Conservation (phyloP, 768 basidiomycete species). For the Cystobasidium ongulense region DNA sequence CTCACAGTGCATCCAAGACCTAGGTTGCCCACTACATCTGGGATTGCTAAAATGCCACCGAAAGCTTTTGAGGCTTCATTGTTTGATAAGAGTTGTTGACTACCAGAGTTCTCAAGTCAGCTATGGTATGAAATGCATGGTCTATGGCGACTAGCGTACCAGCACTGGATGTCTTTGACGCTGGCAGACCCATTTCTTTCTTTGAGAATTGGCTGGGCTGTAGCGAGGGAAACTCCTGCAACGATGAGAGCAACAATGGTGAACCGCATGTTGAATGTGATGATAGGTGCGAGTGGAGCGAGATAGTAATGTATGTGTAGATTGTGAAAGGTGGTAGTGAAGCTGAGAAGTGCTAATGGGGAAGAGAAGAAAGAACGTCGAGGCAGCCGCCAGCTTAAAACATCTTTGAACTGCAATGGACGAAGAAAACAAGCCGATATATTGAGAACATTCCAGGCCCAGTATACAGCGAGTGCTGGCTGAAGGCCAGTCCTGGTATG, state of each 20-base stretch:
- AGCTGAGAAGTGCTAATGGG: not conserved
- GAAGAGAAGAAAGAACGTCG: not conserved
- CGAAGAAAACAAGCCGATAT: too few species aligned
- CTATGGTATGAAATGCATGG: not conserved
- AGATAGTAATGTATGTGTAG: not conserved
- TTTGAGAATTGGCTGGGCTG: constrained; percentile 7
- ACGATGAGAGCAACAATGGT: not conserved
- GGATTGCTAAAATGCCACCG: not conserved
- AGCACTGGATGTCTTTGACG: constrained; percentile 27
- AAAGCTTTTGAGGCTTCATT: constrained; percentile 18
- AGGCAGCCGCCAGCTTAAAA: too few species aligned
- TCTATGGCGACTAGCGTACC: not conserved
- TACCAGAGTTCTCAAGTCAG: not conserved
- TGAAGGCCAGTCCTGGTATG: not conserved
- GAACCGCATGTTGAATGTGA: constrained; percentile 7
- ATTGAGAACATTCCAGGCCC: not conserved
- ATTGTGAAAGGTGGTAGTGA: not conserved
- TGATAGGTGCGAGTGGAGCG: not conserved
- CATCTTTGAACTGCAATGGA: too few species aligned
- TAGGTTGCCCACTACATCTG: not conserved
- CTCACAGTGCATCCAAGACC: constrained; percentile 23
- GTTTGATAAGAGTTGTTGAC: constrained; percentile 2
- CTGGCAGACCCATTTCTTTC: constrained; percentile 26
- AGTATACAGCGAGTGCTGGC: not conserved
- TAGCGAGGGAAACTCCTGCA: not conserved